Conservation (phyloP, 2,329 filamentous ascomycete genomes). For the Colletotrichum coccodes region DNA sequence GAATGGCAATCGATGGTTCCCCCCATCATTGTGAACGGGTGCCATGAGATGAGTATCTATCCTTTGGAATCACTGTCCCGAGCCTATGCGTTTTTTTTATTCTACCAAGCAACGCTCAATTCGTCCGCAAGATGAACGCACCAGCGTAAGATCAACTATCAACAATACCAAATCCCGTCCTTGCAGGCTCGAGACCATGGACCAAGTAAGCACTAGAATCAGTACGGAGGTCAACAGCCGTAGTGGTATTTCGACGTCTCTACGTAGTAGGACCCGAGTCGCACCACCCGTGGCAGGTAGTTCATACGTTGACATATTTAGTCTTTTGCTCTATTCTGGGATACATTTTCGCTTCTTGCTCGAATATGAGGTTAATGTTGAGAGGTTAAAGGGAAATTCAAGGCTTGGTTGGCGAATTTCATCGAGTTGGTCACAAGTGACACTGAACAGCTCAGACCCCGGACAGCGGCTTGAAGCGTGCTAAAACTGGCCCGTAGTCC, state of each 20-base stretch:
- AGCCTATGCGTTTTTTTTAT: not conserved
- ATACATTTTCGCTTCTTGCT: too few relatives aligned
- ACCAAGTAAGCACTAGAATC: slow-evolving; percentile 15
- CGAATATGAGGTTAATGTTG: not conserved
- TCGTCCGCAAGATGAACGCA: not conserved
- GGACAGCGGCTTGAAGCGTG: not conserved
- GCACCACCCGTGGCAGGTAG: not conserved
- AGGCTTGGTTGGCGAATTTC: not conserved
- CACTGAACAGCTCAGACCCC: not conserved
- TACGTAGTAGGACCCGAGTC: not conserved
- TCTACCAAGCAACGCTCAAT: not conserved
- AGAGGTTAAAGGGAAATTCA: not conserved
- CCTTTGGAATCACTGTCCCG: not conserved
- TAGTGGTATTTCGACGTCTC: slow-evolving; percentile 12
- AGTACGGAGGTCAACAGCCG: slow-evolving; percentile 8
- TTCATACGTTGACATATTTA: not conserved
- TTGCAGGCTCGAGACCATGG: not conserved
- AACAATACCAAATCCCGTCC: not conserved
- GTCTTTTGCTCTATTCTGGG: not conserved
- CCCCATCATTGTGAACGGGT: not conserved
- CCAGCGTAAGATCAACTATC: too few relatives aligned
- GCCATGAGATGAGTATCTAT: not conserved
- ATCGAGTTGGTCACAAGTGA: not conserved
- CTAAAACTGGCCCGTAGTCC: slow-evolving; percentile 9
- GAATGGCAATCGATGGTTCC: not conserved